phyloP scores from a whole-genome alignment of 345 rosid species.

The Moricandia arvensis region DNA sequence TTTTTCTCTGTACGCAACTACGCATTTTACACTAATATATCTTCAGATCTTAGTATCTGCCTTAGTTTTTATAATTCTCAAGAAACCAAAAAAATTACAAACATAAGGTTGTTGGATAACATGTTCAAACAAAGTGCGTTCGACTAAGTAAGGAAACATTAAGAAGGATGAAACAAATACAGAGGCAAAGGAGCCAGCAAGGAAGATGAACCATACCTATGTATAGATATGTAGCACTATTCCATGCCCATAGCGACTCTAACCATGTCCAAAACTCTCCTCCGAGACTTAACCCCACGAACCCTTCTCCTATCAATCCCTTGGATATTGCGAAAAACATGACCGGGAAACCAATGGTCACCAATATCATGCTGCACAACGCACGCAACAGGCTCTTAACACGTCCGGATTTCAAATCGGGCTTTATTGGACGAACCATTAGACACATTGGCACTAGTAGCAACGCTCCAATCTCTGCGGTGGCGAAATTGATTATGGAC shows the following conservation, averaged over 20 bases:
- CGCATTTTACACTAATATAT: neutral
- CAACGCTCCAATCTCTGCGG: constrained; percentile 87
- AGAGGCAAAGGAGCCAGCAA: constrained; percentile 56
- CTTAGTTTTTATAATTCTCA: neutral
- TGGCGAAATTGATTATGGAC: constrained; percentile 90
- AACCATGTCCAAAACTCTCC: constrained; percentile 84
- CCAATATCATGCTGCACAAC: constrained; percentile 51
- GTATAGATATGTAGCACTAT: constrained; percentile 89
- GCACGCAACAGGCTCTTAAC: constrained; percentile 43
- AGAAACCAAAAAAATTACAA: neutral
- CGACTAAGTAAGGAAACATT: neutral
- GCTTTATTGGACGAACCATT: constrained; percentile 68
- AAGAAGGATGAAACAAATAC: constrained; percentile 59
- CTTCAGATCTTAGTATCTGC: neutral
- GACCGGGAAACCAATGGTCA: constrained; percentile 63
- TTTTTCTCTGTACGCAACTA: neutral
- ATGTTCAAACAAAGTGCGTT: neutral
- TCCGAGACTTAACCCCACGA: constrained; percentile 42
- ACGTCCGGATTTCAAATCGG: constrained; percentile 45
- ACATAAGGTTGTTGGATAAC: neutral
- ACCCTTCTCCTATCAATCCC: constrained; percentile 45
- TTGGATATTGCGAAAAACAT: constrained; percentile 50
- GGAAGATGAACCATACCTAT: constrained; percentile 86
- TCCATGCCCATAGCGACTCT: constrained; percentile 89
- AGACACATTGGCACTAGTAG: constrained; percentile 73